Evolutionary conservation across 169 alveolate genomes (phyloP).

Genomic region (Eimeria falciformis): DNA sequence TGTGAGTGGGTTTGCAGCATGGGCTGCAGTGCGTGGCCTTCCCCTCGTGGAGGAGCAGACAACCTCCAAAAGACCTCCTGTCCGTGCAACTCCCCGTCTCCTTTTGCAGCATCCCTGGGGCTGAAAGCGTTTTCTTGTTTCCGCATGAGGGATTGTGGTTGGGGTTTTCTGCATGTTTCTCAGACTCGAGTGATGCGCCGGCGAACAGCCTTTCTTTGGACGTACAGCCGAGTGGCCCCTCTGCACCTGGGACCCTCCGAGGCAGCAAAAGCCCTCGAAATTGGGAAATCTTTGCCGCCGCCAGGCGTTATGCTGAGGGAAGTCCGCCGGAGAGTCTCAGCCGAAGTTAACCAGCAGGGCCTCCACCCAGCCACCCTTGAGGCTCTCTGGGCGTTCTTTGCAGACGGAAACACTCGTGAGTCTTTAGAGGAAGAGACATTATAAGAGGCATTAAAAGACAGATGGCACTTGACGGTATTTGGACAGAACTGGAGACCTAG

Average conservation of each 20-base stretch:
- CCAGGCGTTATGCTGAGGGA: not conserved
- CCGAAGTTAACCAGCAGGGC: constrained; percentile 75
- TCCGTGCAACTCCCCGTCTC: not conserved
- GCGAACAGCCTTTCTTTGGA: not conserved
- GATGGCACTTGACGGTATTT: no score
- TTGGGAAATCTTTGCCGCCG: not conserved
- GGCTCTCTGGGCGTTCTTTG: constrained; percentile 63
- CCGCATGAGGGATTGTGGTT: not conserved
- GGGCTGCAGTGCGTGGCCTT: constrained; percentile 12
- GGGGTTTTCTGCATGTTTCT: not conserved
- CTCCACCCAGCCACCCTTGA: constrained; percentile 75
- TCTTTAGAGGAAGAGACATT: no score
- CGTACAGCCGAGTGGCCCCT: not conserved
- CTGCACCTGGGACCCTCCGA: not conserved
- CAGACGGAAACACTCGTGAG: constrained; percentile 17
- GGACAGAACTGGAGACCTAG: no score
- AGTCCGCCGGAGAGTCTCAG: constrained; percentile 49
- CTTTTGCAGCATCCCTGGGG: not conserved
- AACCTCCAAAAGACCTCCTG: not conserved
- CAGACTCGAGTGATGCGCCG: not conserved
- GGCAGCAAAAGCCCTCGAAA: not conserved
- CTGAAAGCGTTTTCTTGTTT: no score
- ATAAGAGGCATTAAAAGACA: no score
- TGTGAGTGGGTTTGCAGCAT: not conserved
- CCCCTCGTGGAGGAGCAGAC: constrained; percentile 2